These are phyloP conservation scores for Sanghuangporus sanghuang DNA, from an alignment of 1,284 basidiomycete species.

Conservation along the genomic window DNA sequence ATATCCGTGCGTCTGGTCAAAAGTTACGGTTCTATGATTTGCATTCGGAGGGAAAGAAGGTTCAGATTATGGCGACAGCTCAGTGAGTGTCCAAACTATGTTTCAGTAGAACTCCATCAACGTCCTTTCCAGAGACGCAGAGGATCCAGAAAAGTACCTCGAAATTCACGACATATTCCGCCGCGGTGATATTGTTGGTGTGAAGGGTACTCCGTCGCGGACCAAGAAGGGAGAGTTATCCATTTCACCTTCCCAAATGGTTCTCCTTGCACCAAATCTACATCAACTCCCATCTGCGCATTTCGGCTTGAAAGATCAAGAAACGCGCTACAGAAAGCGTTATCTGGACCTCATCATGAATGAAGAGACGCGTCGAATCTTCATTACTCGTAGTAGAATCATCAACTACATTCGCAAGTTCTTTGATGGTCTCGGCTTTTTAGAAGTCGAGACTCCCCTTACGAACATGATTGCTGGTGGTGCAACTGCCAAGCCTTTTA, in stretches of 20 bases:
- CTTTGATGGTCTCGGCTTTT: conserved; percentile 90
- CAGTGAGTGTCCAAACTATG: conserved; percentile 52
- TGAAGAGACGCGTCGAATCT: conserved; percentile 85
- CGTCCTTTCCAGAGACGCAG: conserved; percentile 51
- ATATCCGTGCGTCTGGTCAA: conserved; percentile 77
- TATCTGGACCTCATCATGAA: conserved; percentile 98
- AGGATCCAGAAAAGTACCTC: conserved; percentile 66
- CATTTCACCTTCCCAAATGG: conserved; percentile 78
- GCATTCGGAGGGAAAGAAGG: conserved; percentile 87
- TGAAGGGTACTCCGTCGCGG: conserved; percentile 84
- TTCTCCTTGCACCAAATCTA: conserved; percentile 91
- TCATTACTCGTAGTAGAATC: conserved; percentile 84
- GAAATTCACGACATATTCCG: conserved; percentile 83
- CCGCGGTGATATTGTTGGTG: conserved; percentile 95
- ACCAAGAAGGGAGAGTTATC: conserved; percentile 97
- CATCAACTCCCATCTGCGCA: conserved; percentile 92
- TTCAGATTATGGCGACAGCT: conserved; percentile 92
- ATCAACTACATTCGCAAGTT: conserved; percentile 91
- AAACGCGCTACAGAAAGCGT: conserved; percentile 97
- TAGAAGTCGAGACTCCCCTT: conserved; percentile 99
- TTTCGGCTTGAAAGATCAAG: conserved; percentile 93
- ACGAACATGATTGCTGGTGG: conserved; percentile 97
- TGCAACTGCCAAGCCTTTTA: conserved; percentile 97
- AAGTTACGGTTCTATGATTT: conserved; percentile 97
- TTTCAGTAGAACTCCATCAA: not conserved